Percentiles rank a stretch among this genome's conserved stretches.
Evolutionary conservation across 2,329 filamentous ascomycete genomes (phyloP).

Genomic region (Alternaria brassicae): DNA sequence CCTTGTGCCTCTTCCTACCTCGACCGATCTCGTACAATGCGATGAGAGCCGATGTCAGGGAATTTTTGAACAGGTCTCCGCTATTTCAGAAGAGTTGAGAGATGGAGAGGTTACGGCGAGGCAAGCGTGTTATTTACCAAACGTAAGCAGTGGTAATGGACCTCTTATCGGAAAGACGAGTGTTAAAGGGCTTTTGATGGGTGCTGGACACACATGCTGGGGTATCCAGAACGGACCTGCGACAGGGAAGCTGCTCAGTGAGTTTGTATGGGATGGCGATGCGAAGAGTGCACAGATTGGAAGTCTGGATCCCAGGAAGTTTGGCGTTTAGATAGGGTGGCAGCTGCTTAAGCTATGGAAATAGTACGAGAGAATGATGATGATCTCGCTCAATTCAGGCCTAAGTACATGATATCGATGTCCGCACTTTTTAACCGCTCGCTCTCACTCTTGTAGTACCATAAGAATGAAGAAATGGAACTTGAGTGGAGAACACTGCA

Average conservation of each 20-base stretch:
- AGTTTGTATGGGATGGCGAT: conserved; percentile 56
- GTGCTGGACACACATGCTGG: conserved; percentile 95
- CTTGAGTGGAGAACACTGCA: too few species aligned
- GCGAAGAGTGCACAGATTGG: conserved; percentile 53
- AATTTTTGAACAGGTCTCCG: conserved; percentile 77
- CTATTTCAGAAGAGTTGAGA: conserved; percentile 59
- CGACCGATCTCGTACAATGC: conserved; percentile 75
- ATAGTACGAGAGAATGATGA: too few species aligned
- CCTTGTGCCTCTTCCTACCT: conserved; percentile 74
- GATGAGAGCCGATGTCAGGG: conserved; percentile 83
- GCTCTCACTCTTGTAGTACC: too few species aligned
- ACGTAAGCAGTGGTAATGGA: conserved; percentile 66
- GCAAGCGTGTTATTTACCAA: conserved; percentile 94
- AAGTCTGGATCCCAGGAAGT: conserved; percentile 52
- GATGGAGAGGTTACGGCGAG: conserved; percentile 68
- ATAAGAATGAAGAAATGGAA: too few species aligned
- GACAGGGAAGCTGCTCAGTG: conserved; percentile 63
- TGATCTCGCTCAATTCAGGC: too few species aligned
- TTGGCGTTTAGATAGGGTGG: conserved; percentile 15
- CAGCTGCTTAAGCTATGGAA: neutral
- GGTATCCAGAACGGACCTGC: conserved; percentile 95
- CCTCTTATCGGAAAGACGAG: conserved; percentile 81
- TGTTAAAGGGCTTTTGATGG: conserved; percentile 77
- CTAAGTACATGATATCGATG: too few species aligned
- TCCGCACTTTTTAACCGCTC: too few species aligned